phyloP scores from a whole-genome alignment of 768 basidiomycete genomes.

The Pleurotus salmoneostramineus region DNA sequence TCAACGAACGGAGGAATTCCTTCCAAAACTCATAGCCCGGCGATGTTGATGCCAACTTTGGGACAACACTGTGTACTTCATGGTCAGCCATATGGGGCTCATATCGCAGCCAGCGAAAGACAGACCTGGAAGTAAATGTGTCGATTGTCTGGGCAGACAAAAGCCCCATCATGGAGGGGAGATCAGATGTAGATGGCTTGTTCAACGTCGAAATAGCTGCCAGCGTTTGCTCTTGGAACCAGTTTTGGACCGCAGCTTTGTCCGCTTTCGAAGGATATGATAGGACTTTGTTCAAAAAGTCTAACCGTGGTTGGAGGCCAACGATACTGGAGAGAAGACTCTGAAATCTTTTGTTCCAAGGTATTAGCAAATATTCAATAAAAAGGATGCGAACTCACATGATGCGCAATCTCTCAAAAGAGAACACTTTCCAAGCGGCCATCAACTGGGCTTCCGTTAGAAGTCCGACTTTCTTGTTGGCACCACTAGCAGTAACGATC shows the following conservation, averaged over 20 bases:
- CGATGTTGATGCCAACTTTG: constrained; percentile 8
- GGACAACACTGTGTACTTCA: neutral
- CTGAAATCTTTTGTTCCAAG: constrained; percentile 14
- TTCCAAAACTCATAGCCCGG: constrained; percentile 17
- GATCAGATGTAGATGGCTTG: constrained; percentile 13
- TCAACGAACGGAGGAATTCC: constrained; percentile 19
- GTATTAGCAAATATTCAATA: neutral
- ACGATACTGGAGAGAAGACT: constrained; percentile 12
- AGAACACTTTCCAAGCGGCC: constrained; percentile 18
- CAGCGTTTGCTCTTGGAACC: constrained; percentile 16
- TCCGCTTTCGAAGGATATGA: constrained; percentile 12
- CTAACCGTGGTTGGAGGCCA: constrained; percentile 13
- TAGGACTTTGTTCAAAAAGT: constrained; percentile 17
- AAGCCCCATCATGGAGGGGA: constrained; percentile 20
- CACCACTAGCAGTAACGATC: constrained; percentile 14
- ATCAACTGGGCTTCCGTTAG: constrained; percentile 12
- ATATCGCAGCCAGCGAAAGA: neutral
- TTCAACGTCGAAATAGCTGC: constrained; percentile 18
- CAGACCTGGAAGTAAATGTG: constrained; percentile 19
- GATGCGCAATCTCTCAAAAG: constrained; percentile 17
- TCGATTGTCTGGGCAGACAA: constrained; percentile 14
- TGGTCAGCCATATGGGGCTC: neutral
- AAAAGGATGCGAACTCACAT: constrained; percentile 13
- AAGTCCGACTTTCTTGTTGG: constrained; percentile 7
- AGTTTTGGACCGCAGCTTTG: constrained; percentile 8